Percentiles rank a stretch among this genome's conserved stretches.
Evolutionary conservation across 1,284 basidiomycete species (phyloP).

Genomic region (Ganoderma lingzhi): DNA sequence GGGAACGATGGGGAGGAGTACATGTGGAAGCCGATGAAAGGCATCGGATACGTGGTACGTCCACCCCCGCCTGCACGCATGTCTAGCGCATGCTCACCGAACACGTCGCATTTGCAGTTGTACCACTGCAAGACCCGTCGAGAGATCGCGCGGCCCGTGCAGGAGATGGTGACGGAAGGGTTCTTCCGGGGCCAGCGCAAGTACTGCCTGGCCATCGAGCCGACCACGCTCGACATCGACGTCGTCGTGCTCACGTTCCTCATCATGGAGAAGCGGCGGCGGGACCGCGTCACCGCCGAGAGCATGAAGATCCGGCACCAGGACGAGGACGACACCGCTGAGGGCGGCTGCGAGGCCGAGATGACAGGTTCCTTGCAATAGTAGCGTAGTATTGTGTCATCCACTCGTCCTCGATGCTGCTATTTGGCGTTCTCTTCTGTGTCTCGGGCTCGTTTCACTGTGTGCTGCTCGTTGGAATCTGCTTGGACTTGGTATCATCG

Average conservation of each 20-base stretch:
- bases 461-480: not conserved
- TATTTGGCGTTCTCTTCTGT: not conserved
- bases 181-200: slow-evolving; percentile 56
- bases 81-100: slow-evolving; percentile 41
- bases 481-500: not conserved
- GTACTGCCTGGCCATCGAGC: slow-evolving; percentile 52
- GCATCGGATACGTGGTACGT: slow-evolving; percentile 51
- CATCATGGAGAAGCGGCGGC: slow-evolving; percentile 60
- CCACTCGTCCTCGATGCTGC: not conserved
- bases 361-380: not conserved
- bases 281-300: slow-evolving; percentile 45
- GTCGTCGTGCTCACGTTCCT: slow-evolving; percentile 59
- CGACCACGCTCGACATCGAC: slow-evolving; percentile 54
- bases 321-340: slow-evolving; percentile 50
- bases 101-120: slow-evolving; percentile 31
- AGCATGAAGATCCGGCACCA: slow-evolving; percentile 41
- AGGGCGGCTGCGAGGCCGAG: slow-evolving; percentile 34
- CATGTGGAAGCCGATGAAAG: slow-evolving; percentile 55
- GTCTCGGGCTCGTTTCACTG: not conserved
- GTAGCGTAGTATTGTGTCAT: not conserved
- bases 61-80: not conserved
- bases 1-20: slow-evolving; percentile 59
- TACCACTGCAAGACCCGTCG: slow-evolving; percentile 40
- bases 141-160: slow-evolving; percentile 51
- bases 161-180: slow-evolving; percentile 47